Base-by-base conservation (phyloP, 75 land plant genomes). In the Pinus taeda region DNA sequence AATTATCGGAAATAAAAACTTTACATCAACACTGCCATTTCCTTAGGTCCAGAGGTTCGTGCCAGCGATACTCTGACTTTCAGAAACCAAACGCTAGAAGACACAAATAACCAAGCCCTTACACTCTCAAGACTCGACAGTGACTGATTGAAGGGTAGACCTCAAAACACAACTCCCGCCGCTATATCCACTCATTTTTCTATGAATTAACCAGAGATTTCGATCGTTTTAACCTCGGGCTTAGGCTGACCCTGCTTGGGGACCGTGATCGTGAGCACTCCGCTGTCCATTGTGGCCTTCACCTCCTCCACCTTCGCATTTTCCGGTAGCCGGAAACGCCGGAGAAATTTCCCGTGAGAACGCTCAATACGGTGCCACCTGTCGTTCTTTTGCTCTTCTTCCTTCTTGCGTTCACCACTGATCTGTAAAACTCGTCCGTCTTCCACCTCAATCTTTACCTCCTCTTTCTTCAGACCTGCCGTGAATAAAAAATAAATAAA, bases 201-300 rank as follows among this genome's bases (percentile, higher is more conserved):
- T 26, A 26, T 26, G 6, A 45, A 45, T 61, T 22, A 73, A 56
- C 74, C 74, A 18, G 78, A 77, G 78, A 77, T 77, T n/a, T 77
- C 78, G 64, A 77, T 77, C 0, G 69, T 56, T 33, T 33, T 59
- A 45, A 64, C 78, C 12, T 60, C 69, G 0, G 78, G 78, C 21
- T 77, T 60, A 9, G 29, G 29, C 42, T 20, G 22, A 15, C 8
- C 56, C 17, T 42, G 36, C 24, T 83, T 83, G 36, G 86, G 86
- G 2, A 84, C 74, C 1, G 69, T 74, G 8, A 84, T 73, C 4
- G 82, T 84, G 18, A 84, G 80, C 14, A 84, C 83, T 13, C 86
- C 86, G 39, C 81, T 76, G 65, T 84, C 84, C 84, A 84, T 81
- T 39, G 83, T 61, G 14, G 83, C 78, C 59, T 74, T 76, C 75